Conservation (phyloP, 1,284 basidiomycete genomes). For the Rhodotorula sp. region DNA sequence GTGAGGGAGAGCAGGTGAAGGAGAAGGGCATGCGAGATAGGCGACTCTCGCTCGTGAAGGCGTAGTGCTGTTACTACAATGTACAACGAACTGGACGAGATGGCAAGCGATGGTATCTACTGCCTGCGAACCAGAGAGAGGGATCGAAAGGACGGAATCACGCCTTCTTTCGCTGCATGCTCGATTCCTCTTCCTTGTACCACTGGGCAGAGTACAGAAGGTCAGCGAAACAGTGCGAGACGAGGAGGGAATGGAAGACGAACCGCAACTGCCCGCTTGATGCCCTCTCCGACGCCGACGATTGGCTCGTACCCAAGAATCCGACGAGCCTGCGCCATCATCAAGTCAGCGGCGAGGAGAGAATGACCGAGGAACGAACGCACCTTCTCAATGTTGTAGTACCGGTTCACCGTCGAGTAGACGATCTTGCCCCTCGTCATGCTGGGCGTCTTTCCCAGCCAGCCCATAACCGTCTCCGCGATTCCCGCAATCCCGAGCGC, state of each 20-base stretch:
- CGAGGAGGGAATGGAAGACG: not conserved
- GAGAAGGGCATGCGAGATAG: no score
- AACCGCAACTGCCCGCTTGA: conserved; percentile 64
- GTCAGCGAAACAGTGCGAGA: not conserved
- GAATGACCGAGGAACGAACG: not conserved
- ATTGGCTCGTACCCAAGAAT: conserved; percentile 91
- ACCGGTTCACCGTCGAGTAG: conserved; percentile 60
- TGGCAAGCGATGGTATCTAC: not conserved
- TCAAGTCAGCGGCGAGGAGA: not conserved
- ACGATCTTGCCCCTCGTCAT: conserved; percentile 83
- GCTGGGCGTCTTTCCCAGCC: conserved; percentile 76
- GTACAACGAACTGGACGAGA: not conserved
- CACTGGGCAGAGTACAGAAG: conserved; percentile 9
- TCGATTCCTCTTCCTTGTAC: conserved; percentile 41
- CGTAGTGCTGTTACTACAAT: no score
- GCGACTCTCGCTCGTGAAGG: no score
- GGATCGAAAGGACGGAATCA: not conserved
- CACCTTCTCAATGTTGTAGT: conserved; percentile 89
- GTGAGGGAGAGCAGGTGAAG: no score
- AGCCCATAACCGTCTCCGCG: conserved; percentile 62
- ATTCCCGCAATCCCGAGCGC: conserved; percentile 63
- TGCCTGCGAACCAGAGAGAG: not conserved
- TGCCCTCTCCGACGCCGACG: conserved; percentile 83
- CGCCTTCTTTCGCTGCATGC: conserved; percentile 10
- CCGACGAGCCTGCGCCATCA: conserved; percentile 62